A percentile compares a stretch with the other conserved stretches of the same genome.
These are phyloP conservation scores for Rhizophlyctis rosea DNA, from an alignment of 192 early-diverging fungal genomes.

Conservation along the genomic window DNA sequence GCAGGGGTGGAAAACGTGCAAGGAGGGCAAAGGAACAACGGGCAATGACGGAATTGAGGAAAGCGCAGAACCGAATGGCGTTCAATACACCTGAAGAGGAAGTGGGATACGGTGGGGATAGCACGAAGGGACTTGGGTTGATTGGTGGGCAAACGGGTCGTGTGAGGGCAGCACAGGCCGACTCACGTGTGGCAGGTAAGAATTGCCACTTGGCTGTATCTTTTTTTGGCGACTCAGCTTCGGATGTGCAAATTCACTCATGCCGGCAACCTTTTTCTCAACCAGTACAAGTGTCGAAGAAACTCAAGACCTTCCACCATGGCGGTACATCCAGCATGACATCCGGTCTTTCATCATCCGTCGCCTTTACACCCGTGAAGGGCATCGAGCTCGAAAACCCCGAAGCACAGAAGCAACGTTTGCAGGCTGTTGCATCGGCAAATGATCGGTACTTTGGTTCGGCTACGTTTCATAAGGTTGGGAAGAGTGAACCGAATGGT, in stretches of 20 bases:
- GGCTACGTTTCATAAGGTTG: constrained; percentile 12
- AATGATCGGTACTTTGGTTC: constrained; percentile 23
- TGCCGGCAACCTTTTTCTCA: not conserved
- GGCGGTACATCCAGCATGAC: constrained; percentile 35
- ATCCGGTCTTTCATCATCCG: constrained; percentile 80
- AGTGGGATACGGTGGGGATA: constrained; percentile 68
- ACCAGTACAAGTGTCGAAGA: constrained; percentile 27
- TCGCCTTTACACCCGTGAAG: constrained; percentile 93
- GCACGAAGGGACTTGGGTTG: constrained; percentile 85
- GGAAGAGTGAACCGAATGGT: too few species aligned
- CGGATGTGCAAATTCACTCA: not conserved
- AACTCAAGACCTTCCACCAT: constrained; percentile 14
- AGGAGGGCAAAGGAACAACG: constrained; percentile 79
- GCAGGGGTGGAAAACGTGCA: constrained; percentile 82
- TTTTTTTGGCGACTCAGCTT: too few species aligned
- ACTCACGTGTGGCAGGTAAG: constrained; percentile 70
- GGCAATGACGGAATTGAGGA: constrained; percentile 81
- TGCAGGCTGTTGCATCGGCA: constrained; percentile 4
- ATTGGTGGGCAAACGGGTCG: constrained; percentile 73
- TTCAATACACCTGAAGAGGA: constrained; percentile 94
- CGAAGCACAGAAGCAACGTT: constrained; percentile 37
- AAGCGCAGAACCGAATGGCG: constrained; percentile 84
- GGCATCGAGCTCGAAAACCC: constrained; percentile 93
- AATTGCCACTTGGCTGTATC: not conserved
- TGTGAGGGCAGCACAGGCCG: constrained; percentile 67